A percentile compares a stretch with the other conserved stretches of the same genome.
Evolutionary conservation across 176 grass and related monocot genomes (phyloP).

Genomic region (Aegilops longissima): DNA sequence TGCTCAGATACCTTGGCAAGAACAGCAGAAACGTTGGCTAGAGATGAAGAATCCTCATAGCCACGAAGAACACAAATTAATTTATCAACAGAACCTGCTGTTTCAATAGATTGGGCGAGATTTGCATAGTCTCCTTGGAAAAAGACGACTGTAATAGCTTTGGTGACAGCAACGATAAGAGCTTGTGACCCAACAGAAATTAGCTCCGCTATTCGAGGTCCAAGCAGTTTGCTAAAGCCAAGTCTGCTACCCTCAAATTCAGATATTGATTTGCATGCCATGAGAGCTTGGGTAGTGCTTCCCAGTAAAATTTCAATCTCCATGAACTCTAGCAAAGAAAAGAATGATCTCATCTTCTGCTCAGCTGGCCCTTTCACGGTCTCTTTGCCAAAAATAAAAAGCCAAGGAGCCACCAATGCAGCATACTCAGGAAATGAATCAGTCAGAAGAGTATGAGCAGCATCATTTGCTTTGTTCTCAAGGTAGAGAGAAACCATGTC

Average conservation of each 20-base stretch:
- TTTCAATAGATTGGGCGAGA: slow-evolving; percentile 64
- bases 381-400: slow-evolving; percentile 80
- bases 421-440: slow-evolving; percentile 47
- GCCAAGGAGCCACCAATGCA: slow-evolving; percentile 66
- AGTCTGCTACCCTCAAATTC: slow-evolving; percentile 57
- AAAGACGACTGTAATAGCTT: slow-evolving; percentile 56
- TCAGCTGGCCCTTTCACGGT: slow-evolving; percentile 41
- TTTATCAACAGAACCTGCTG: slow-evolving; percentile 51
- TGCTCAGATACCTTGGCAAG: slow-evolving; percentile 66
- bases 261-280: slow-evolving; percentile 70
- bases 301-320: slow-evolving; percentile 50
- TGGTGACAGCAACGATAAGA: slow-evolving; percentile 47
- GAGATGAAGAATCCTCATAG: slow-evolving; percentile 49
- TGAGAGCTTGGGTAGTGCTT: slow-evolving; percentile 63
- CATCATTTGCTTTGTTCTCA: slow-evolving; percentile 52
- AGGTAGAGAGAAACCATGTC: slow-evolving; percentile 86
- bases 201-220: slow-evolving; percentile 51
- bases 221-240: slow-evolving; percentile 61
- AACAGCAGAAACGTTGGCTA: slow-evolving; percentile 46
- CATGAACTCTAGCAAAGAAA: slow-evolving; percentile 43
- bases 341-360: slow-evolving; percentile 55
- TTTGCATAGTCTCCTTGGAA: slow-evolving; percentile 39
- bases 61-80: slow-evolving; percentile 46
- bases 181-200: slow-evolving; percentile 50
- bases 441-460: slow-evolving; percentile 40